These are phyloP conservation scores for Rhazya stricta DNA, from an alignment of 257 asterid genomes.

Conservation along the genomic window DNA sequence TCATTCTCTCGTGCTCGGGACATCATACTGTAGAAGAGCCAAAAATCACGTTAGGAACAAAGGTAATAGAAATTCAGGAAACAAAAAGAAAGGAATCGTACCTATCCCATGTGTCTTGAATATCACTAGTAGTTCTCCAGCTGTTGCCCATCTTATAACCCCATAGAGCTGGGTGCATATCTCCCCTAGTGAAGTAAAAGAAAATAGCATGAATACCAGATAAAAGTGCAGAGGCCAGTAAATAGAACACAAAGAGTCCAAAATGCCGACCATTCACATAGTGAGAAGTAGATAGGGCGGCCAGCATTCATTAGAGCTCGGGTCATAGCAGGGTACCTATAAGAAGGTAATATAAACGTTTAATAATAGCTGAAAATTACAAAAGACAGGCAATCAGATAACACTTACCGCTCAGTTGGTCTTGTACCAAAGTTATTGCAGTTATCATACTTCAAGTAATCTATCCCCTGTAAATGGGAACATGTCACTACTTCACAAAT, in stretches of 20 bases:
- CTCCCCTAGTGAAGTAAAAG: slow-evolving; percentile 63
- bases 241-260: neutral
- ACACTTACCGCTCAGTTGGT: slow-evolving; percentile 31
- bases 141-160: slow-evolving; percentile 71
- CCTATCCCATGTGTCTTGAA: slow-evolving; percentile 81
- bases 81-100: slow-evolving; percentile 6
- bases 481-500: neutral
- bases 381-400: too few species aligned
- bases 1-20: slow-evolving; percentile 84
- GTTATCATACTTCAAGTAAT: slow-evolving; percentile 88
- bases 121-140: slow-evolving; percentile 92
- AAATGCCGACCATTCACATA: slow-evolving; percentile 69
- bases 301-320: slow-evolving; percentile 70
- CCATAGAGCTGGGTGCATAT: slow-evolving; percentile 88
- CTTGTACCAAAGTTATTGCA: slow-evolving; percentile 64
- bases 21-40: slow-evolving; percentile 64
- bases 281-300: slow-evolving; percentile 68
- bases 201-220: neutral
- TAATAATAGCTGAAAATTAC: too few species aligned
- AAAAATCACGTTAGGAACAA: neutral
- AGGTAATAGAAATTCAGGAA: too few species aligned
- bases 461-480: slow-evolving; percentile 57
- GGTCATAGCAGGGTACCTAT: slow-evolving; percentile 83
- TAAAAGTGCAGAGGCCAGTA: neutral
- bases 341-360: neutral